Percentiles rank a stretch among this genome's conserved stretches.
Evolutionary conservation across 805 yeast genomes (phyloP).

Genomic region (Grigorovia humatica): DNA sequence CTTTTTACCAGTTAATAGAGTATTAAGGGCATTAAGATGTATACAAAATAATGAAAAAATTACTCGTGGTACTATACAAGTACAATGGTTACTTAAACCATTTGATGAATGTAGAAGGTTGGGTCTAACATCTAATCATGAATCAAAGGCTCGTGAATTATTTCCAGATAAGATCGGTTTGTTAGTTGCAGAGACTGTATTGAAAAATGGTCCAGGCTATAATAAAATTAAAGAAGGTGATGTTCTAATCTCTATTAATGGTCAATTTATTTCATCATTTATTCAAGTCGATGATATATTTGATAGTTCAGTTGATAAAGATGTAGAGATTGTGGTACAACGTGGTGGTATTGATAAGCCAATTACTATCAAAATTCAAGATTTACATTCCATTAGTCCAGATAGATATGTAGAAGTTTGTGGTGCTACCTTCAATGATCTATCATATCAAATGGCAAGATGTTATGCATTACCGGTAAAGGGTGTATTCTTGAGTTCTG

Average conservation of each 20-base stretch:
- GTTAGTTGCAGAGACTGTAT: slow-evolving; percentile 68
- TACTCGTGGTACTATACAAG: slow-evolving; percentile 86
- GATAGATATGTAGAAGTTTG: slow-evolving; percentile 68
- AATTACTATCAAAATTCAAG: slow-evolving; percentile 49
- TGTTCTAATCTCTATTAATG: slow-evolving; percentile 64
- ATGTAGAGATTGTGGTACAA: slow-evolving; percentile 48
- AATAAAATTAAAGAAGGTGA: slow-evolving; percentile 74
- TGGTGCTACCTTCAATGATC: slow-evolving; percentile 78
- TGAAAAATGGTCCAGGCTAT: slow-evolving; percentile 82
- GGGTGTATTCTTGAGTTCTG: slow-evolving; percentile 74
- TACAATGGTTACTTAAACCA: slow-evolving; percentile 79
- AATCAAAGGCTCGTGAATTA: slow-evolving; percentile 50
- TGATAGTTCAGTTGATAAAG: slow-evolving; percentile 57
- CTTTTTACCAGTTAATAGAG: slow-evolving; percentile 78
- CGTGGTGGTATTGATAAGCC: slow-evolving; percentile 58
- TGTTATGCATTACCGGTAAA: slow-evolving; percentile 71
- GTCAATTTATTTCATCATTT: slow-evolving; percentile 53
- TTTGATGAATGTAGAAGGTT: slow-evolving; percentile 84
- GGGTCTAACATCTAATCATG: slow-evolving; percentile 70
- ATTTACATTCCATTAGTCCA: slow-evolving; percentile 77
- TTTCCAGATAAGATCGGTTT: slow-evolving; percentile 74
- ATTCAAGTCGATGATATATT: slow-evolving; percentile 74
- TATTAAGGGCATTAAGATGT: slow-evolving; percentile 69
- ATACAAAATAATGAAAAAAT: slow-evolving; percentile 49
- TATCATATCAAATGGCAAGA: slow-evolving; percentile 85